Conservation (phyloP, 176 grass and related monocot genomes). For the Avena sativa region DNA sequence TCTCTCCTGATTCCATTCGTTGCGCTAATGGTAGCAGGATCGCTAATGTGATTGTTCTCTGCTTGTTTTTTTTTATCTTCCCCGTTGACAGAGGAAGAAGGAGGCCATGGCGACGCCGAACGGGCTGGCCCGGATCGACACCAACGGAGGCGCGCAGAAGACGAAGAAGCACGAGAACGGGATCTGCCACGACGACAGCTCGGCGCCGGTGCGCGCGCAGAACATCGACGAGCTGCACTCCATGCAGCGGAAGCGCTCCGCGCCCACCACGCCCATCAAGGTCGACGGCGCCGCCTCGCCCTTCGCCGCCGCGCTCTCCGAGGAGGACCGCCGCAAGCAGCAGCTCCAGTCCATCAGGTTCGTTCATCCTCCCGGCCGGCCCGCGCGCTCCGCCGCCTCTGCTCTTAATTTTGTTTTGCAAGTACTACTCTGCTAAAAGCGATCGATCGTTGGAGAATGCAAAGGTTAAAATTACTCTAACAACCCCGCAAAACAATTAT, state of each 20-base stretch:
- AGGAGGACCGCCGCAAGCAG: conserved; percentile 63
- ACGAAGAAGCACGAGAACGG: conserved; percentile 61
- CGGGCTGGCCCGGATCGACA: conserved; percentile 80
- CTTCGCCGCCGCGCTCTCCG: conserved; percentile 60
- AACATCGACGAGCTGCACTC: conserved; percentile 99
- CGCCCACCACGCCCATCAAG: conserved; percentile 82
- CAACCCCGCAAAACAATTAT: too few relatives aligned
- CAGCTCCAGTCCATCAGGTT: conserved; percentile 98
- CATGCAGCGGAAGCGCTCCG: conserved; percentile 76
- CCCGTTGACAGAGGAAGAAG: background rate
- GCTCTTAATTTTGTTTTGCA: background rate
- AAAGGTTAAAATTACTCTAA: background rate
- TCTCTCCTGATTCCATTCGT: background rate
- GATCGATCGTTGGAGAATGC: background rate
- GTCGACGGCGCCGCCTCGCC: conserved; percentile 42
- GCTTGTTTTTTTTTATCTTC: background rate
- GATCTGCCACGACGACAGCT: conserved; percentile 97
- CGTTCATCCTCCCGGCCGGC: background rate
- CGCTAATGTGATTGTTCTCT: conserved; percentile 23
- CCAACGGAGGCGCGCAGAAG: conserved; percentile 48
- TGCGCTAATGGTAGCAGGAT: conserved; percentile 17
- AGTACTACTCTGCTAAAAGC: background rate
- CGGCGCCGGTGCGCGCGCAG: conserved; percentile 77
- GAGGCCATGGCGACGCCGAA: conserved; percentile 44
- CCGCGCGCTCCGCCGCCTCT: too few relatives aligned